Evolutionary conservation across 306 rosid genomes (phyloP).

Genomic region (Luffa aegyptiaca): DNA sequence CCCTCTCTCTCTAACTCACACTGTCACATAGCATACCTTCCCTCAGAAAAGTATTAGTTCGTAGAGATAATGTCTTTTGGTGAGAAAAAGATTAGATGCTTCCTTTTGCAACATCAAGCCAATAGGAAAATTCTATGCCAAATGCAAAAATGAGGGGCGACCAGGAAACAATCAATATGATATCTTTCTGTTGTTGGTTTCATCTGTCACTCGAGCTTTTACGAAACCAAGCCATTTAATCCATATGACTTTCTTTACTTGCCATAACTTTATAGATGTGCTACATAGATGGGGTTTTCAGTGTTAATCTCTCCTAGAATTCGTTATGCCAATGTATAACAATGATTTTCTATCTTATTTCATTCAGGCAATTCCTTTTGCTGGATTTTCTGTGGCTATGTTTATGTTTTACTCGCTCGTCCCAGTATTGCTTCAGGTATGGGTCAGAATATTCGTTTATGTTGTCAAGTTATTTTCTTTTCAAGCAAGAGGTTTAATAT

Average conservation of each 20-base stretch:
- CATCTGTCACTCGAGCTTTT: not conserved
- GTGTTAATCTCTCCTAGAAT: not conserved
- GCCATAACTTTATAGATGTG: not conserved
- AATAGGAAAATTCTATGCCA: not conserved
- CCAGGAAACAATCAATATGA: not conserved
- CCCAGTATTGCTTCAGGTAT: conserved; percentile 82
- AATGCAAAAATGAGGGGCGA: not conserved
- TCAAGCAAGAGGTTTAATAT: not conserved
- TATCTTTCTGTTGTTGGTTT: not conserved
- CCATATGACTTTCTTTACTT: not conserved
- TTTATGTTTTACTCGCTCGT: conserved; percentile 86
- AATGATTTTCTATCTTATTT: conserved; percentile 19
- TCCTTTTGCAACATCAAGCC: not conserved
- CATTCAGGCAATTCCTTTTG: conserved; percentile 79
- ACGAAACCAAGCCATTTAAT: not conserved
- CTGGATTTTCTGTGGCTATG: conserved; percentile 85
- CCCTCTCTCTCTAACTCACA: not conserved
- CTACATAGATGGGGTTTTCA: not conserved
- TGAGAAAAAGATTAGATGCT: not conserved
- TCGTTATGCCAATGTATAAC: not conserved
- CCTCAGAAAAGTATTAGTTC: not conserved
- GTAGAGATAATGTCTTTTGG: not conserved
- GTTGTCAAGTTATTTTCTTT: not conserved
- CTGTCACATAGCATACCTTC: not conserved
- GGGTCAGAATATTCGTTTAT: conserved; percentile 8